phyloP scores from a whole-genome alignment of 352 stramenopile species.

The Globisporangium rhizosaccharum region DNA sequence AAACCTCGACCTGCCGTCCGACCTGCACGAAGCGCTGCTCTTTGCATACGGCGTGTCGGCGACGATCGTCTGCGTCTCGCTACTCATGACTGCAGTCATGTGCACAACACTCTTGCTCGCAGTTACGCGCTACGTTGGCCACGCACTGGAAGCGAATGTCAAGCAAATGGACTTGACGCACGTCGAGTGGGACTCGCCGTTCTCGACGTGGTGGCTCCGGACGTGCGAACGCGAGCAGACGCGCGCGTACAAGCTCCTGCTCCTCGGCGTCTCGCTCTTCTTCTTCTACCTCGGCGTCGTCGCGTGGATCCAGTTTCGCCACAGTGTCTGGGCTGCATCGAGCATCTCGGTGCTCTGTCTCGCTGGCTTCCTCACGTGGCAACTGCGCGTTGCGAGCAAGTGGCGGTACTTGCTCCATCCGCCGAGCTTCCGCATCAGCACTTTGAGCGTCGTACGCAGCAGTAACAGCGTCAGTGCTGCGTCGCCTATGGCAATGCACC shows the following conservation, averaged over 20 bases:
- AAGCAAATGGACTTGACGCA: constrained; percentile 35
- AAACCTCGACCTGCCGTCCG: constrained; percentile 42
- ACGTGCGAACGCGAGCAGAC: constrained; percentile 67
- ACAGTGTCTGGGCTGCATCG: constrained; percentile 27
- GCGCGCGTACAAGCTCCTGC: constrained; percentile 68
- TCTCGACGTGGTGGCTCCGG: constrained; percentile 61
- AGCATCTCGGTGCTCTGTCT: constrained; percentile 48
- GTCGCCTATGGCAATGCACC: too few species aligned
- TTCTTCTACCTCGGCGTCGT: constrained; percentile 59
- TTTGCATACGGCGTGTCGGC: constrained; percentile 42
- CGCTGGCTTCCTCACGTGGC: constrained; percentile 47
- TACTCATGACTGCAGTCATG: constrained; percentile 61
- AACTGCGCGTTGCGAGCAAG: constrained; percentile 65
- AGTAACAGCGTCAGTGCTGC: not conserved
- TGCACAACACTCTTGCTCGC: constrained; percentile 63
- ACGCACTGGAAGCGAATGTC: constrained; percentile 51
- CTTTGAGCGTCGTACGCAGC: not conserved
- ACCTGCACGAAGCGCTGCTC: constrained; percentile 26
- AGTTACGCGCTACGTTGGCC: constrained; percentile 53
- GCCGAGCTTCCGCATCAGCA: constrained; percentile 12
- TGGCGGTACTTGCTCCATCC: constrained; percentile 70
- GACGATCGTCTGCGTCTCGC: constrained; percentile 44
- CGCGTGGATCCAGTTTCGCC: constrained; percentile 69
- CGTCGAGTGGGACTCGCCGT: constrained; percentile 51
- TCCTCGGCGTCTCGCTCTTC: constrained; percentile 59